A percentile compares a stretch with the other conserved stretches of the same genome.
phyloP scores from a whole-genome alignment of 2,329 filamentous ascomycete genomes.

The Didymella glomerata region DNA sequence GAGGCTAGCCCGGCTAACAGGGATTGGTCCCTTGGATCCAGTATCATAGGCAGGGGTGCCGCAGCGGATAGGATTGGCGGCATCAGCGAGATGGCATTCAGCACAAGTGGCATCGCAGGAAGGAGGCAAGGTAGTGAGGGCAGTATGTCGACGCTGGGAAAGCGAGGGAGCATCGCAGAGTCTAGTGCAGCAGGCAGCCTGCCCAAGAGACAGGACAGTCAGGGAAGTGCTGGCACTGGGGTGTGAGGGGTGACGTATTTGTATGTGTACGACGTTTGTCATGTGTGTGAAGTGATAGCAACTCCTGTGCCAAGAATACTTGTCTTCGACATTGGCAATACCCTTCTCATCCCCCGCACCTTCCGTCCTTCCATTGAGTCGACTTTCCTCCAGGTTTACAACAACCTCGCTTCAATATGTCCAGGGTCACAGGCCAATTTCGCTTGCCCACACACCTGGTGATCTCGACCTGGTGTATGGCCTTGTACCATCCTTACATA shows the following conservation, averaged over 20 bases:
- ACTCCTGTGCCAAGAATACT: neutral
- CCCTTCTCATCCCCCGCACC: neutral
- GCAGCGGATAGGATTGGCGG: constrained; percentile 17
- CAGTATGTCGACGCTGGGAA: constrained; percentile 34
- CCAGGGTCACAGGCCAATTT: too few relatives aligned
- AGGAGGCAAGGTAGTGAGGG: constrained; percentile 44
- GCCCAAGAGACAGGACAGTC: constrained; percentile 39
- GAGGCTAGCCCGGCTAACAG: constrained; percentile 44
- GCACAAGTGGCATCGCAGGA: constrained; percentile 39
- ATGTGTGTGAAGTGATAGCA: neutral
- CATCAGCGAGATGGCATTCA: constrained; percentile 24
- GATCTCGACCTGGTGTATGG: too few relatives aligned
- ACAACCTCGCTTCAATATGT: neutral
- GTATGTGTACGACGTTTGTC: too few relatives aligned
- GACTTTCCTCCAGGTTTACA: neutral
- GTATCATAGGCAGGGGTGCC: constrained; percentile 24
- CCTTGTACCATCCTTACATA: too few relatives aligned
- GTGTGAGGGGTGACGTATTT: neutral
- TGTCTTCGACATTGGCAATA: neutral
- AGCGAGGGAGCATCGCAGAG: constrained; percentile 35
- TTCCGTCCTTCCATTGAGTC: too few relatives aligned
- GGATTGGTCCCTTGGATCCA: constrained; percentile 40
- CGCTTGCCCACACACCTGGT: too few relatives aligned
- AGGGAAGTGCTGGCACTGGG: constrained; percentile 25
- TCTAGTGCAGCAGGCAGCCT: constrained; percentile 25